Conservation (phyloP, 106 monocot species). For the Apostasia ramifera region DNA sequence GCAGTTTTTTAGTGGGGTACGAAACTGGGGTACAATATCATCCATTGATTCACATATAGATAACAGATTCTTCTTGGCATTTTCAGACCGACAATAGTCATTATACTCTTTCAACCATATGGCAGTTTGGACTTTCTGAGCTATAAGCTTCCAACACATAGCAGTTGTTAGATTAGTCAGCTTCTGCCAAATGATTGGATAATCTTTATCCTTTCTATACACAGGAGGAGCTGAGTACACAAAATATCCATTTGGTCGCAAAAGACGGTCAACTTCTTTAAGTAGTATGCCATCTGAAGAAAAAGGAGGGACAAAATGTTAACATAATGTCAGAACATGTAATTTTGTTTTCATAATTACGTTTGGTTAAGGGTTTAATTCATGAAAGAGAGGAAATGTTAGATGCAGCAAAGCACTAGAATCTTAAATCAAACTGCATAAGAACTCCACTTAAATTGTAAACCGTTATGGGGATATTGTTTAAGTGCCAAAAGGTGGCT, state of each 20-base stretch:
- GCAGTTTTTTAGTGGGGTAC: slow-evolving; percentile 67
- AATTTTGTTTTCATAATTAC: neutral
- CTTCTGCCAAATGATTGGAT: slow-evolving; percentile 83
- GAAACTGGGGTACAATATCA: slow-evolving; percentile 57
- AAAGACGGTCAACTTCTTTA: slow-evolving; percentile 92
- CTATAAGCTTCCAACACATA: slow-evolving; percentile 97
- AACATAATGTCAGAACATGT: neutral
- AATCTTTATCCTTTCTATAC: slow-evolving; percentile 86
- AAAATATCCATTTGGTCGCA: slow-evolving; percentile 91
- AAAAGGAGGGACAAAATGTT: slow-evolving; percentile 7
- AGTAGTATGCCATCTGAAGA: slow-evolving; percentile 87
- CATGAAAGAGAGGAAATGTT: too few relatives aligned
- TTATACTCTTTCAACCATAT: slow-evolving; percentile 84
- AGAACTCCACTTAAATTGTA: too few relatives aligned
- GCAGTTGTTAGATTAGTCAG: slow-evolving; percentile 59
- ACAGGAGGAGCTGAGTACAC: slow-evolving; percentile 98
- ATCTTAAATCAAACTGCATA: too few relatives aligned
- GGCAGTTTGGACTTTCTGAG: slow-evolving; percentile 85
- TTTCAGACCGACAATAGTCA: slow-evolving; percentile 56
- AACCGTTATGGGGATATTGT: too few relatives aligned
- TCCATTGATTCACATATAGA: slow-evolving; percentile 49
- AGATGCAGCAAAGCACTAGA: too few relatives aligned
- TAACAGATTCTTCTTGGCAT: slow-evolving; percentile 53
- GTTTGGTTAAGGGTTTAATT: too few relatives aligned
- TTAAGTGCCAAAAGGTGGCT: too few relatives aligned